Evolutionary conservation across 208 protist species (phyloP), one percentile per base, ranked within the genome.

Genomic region (Herpetomonas tarakana): DNA sequence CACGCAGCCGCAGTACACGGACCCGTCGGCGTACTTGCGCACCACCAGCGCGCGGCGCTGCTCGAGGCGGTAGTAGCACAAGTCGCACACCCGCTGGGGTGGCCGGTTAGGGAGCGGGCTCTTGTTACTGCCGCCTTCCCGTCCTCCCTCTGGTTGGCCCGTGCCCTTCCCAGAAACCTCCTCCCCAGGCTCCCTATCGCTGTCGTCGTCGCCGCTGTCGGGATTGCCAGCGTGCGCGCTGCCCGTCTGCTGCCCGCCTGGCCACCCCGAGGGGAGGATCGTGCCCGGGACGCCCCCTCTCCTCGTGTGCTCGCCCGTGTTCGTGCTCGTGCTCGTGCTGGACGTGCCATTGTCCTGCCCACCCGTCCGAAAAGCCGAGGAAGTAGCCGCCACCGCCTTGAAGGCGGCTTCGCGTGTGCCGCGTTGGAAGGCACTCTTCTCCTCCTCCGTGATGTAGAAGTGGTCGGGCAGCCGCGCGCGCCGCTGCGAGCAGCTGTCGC

Each of bases 1-100:
- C 84, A 83, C 92, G 60, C 71, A 82, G 3, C 90, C 90, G 1
- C 81, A 81, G 54, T 96, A 96, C n/a, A 92, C 73, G 45, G 75
- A 62, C n/a, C 76, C 74, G 44, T 77, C 76, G 31, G 58, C 45
- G 64, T 94, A 92, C 21, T 79, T 73, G 18, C 65, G 61, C 41
- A 94, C 58, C 3, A 61, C 83, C 12, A 94, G 30, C 62, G 76
- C 86, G 30, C 88, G 76, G 19, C 89, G 81, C 65, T 90, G 82
- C 52, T 82, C 71, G 16, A 91, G 66, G 0, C 89, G 78, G 16
- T 71, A 67, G 35, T 83, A 86, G 54, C 86, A 96, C 28, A 54
- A 66, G 30, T 90, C 79, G 58, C 86, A 96, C 31, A 95, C 83
- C 4, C 89, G 80, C 53, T 89, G 72, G 22, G 60, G 68, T 4